A percentile compares a stretch with the other conserved stretches of the same genome.
These are phyloP conservation scores for Bolboschoenoplectus hybrid DNA, from an alignment of 202 grass and related monocot genomes.

Conservation along the genomic window DNA sequence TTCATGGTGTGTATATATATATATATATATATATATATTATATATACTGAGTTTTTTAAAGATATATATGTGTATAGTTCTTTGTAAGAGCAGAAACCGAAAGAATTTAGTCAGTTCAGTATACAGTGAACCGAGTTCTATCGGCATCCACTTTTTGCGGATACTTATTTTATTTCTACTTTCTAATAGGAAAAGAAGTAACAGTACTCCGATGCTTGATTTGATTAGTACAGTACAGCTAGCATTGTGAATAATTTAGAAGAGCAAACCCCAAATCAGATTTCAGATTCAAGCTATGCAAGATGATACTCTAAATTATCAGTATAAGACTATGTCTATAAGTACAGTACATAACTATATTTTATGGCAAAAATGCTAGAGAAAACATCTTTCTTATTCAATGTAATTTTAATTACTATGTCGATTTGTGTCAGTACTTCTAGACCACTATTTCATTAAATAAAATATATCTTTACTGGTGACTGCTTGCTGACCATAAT, in stretches of 20 bases:
- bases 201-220: neutral
- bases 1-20: neutral
- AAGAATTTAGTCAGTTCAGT: slow-evolving; percentile 13
- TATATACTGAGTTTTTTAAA: slow-evolving; percentile 9
- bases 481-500: neutral
- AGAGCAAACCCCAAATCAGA: neutral
- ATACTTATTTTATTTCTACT: neutral
- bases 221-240: neutral
- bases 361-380: neutral
- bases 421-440: neutral
- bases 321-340: neutral
- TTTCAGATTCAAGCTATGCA: neutral
- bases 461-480: neutral
- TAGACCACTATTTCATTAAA: neutral
- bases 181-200: neutral
- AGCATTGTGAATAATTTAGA: neutral
- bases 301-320: slow-evolving; percentile 9
- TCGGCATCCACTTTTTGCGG: neutral
- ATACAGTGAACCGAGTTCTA: neutral
- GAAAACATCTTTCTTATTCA: neutral
- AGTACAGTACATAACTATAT: neutral
- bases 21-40: neutral
- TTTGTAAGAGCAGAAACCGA: neutral
- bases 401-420: neutral
- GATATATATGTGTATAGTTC: neutral